A percentile compares a stretch with the other conserved stretches of the same genome.
Conservation (phyloP, 352 stramenopile genomes). For the Globisporangium apiculatum region DNA sequence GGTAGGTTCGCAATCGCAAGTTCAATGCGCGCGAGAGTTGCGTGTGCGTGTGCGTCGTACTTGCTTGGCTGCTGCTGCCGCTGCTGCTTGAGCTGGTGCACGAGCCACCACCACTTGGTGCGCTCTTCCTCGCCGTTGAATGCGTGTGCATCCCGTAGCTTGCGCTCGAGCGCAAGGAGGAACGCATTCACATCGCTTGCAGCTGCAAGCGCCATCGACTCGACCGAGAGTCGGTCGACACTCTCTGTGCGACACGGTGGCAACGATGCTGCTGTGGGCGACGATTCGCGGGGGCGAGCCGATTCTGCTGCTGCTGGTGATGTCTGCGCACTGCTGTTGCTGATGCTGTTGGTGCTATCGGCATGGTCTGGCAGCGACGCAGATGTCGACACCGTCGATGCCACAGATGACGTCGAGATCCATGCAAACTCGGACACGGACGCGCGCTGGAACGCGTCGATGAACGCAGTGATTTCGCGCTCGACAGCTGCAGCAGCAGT, state of each 20-base stretch:
- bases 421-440: conserved; percentile 7
- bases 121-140: conserved; percentile 30
- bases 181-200: conserved; percentile 15
- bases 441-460: conserved; percentile 9
- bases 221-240: conserved; percentile 3
- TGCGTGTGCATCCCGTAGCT: conserved; percentile 12
- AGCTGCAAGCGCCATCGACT: conserved; percentile 6
- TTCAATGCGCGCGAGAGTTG: conserved; percentile 23
- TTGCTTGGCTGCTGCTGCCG: conserved; percentile 16
- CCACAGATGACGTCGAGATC: conserved; percentile 5
- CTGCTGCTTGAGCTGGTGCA: conserved; percentile 29
- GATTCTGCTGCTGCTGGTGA: not conserved
- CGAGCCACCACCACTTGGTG: conserved; percentile 27
- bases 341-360: not conserved
- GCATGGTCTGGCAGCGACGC: conserved; percentile 1
- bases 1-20: conserved; percentile 23
- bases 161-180: conserved; percentile 18
- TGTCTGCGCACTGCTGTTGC: not conserved
- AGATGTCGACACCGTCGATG: conserved; percentile 9
- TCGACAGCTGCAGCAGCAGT: not conserved
- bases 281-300: no score
- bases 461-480: conserved; percentile 7
- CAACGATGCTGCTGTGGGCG: not conserved
- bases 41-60: conserved; percentile 18
- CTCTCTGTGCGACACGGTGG: not conserved